Evolutionary conservation across 139 green algal species (phyloP), one percentile per base, ranked within the genome.

Genomic region (Chlorella sorokiniana): DNA sequence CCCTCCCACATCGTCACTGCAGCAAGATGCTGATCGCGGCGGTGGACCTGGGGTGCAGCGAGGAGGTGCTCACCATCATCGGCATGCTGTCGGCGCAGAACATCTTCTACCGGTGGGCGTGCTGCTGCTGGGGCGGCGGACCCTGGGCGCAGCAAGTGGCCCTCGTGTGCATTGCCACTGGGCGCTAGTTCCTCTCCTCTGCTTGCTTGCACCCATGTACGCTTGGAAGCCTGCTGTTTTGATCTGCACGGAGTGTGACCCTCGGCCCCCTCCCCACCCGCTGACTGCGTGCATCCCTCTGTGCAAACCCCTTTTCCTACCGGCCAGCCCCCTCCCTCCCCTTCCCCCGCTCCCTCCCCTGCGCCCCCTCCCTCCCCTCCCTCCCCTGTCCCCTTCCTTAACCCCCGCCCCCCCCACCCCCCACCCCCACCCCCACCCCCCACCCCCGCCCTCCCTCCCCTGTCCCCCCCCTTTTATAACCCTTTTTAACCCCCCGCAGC

Each of bases 11-110:
- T 35, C 45, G 48, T 3, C 33, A 5, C 25, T 54, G 73, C 73
- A 79, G 89, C 85, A 99, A 99, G 91, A 91, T 96, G 86, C 92
- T 99, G 56, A 98, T 99, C 72, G 95, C 96, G 33, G 91, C 76
- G 63, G 96, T 99, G 64, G 96, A 99, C 81, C 88, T 99, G 67
- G 94, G 95, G 33, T 99, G 96, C 91, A 91, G 76, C 33, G 96
- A 99, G 69, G 96, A 99, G 89, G 90, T 99, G 65, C 87, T 99
- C n/a, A 99, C 96, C 84, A 98, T 99, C 87, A 91, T 99, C 42
- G 89, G 92, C 67, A 98, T 98, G 96, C 92, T 98, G 7, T 92
- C 85, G 18, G 95, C 94, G 25, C 95, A 98, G 79, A 98, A 98
- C 91, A 98, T 98, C 84, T 98, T 97, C 88, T 95, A 96, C 86